phyloP scores from a whole-genome alignment of 352 stramenopile genomes.

The Phytophthora melonis region DNA sequence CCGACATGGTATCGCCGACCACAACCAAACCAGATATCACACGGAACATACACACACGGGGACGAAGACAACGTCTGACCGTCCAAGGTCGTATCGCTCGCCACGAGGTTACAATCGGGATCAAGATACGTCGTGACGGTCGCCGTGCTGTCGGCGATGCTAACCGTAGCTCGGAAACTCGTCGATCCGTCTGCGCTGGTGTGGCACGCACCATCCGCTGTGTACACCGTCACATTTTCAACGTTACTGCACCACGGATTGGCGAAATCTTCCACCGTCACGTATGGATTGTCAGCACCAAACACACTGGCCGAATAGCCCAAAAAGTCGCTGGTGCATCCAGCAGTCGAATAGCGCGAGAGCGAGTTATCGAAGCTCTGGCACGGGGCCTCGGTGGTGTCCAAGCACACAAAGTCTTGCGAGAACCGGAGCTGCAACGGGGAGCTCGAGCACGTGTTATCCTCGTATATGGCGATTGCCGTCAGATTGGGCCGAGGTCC shows the following conservation, averaged over 20 bases:
- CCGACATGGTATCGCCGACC: conserved; percentile 6
- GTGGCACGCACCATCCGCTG: conserved; percentile 14
- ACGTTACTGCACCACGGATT: background rate
- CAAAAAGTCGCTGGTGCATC: background rate
- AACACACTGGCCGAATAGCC: background rate
- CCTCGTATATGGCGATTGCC: conserved; percentile 1
- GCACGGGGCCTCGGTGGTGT: background rate
- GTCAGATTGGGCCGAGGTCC: conserved; percentile 1
- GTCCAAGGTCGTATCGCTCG: conserved; percentile 8
- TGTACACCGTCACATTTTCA: conserved; percentile 12
- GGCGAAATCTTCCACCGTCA: conserved; percentile 7
- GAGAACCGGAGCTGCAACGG: conserved; percentile 7
- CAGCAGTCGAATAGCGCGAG: background rate
- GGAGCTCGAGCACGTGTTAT: conserved; percentile 6
- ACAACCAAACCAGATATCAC: conserved; percentile 7
- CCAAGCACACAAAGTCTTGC: conserved; percentile 10
- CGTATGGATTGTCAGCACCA: conserved; percentile 12
- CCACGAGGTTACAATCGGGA: background rate
- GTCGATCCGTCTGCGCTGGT: background rate
- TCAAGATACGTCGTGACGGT: conserved; percentile 10
- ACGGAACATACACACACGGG: background rate
- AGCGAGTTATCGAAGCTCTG: background rate
- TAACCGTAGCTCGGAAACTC: conserved; percentile 9
- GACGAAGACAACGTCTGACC: conserved; percentile 7
- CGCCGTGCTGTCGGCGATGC: conserved; percentile 7